These are phyloP conservation scores for Canavalia ensiformis DNA, from an alignment of 306 rosid species.

Conservation along the genomic window DNA sequence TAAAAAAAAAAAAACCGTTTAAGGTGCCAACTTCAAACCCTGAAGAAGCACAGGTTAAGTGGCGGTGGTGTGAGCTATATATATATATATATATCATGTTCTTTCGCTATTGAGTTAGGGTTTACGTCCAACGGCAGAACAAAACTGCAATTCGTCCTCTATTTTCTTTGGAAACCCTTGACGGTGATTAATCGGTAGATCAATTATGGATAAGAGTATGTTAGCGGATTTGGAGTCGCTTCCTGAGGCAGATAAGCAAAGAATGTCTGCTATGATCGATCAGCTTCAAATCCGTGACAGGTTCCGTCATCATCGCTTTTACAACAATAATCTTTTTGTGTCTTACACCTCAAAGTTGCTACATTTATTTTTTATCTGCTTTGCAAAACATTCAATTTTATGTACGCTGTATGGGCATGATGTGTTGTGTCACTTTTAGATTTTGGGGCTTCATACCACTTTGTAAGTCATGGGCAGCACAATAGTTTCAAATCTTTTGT, in stretches of 20 bases:
- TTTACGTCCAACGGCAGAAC: slow-evolving; percentile 10
- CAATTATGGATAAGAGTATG: slow-evolving; percentile 75
- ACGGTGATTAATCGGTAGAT: not conserved
- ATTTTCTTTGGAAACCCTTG: not conserved
- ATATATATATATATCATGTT: not conserved
- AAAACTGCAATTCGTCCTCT: not conserved
- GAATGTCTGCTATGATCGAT: slow-evolving; percentile 80
- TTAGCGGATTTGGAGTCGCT: slow-evolving; percentile 74
- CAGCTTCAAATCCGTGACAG: slow-evolving; percentile 90
- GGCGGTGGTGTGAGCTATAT: not conserved
- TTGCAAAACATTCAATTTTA: not conserved
- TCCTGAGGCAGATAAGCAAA: slow-evolving; percentile 64
- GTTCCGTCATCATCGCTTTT: not conserved
- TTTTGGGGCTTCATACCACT: slow-evolving; percentile 52
- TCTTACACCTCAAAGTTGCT: not conserved
- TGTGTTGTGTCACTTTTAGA: not conserved
- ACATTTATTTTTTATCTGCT: not conserved
- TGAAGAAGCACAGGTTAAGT: not conserved
- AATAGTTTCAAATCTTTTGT: slow-evolving; percentile 41
- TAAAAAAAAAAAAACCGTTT: not conserved
- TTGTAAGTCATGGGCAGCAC: slow-evolving; percentile 40
- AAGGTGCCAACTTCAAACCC: not conserved
- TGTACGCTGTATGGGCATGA: not conserved
- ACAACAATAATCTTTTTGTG: not conserved
- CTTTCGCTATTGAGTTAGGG: slow-evolving; percentile 12